Percentiles rank a stretch among this genome's conserved stretches.
These are phyloP conservation scores for Kitagawia praeruptora DNA, from an alignment of 129 eudicot genomes.

Conservation along the genomic window DNA sequence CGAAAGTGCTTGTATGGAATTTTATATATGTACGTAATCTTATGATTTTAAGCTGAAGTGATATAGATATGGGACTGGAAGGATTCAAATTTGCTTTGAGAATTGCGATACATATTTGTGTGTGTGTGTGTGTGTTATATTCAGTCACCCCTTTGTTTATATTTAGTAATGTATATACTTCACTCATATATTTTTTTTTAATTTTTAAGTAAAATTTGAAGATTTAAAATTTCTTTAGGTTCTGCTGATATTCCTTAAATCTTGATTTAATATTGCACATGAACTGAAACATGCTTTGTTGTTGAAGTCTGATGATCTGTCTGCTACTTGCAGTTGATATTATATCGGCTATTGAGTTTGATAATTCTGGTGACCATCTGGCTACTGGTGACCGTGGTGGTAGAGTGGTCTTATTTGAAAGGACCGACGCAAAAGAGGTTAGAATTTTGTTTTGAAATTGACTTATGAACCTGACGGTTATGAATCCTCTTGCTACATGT, in stretches of 20 bases:
- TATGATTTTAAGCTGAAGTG: background rate
- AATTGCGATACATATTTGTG: background rate
- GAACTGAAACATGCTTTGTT: background rate
- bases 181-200: background rate
- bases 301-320: background rate
- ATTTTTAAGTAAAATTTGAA: background rate
- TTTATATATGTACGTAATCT: background rate
- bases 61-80: background rate
- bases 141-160: background rate
- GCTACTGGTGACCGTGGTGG: slow-evolving; percentile 99
- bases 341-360: slow-evolving; percentile 95
- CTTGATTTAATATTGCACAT: background rate
- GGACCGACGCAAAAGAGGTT: slow-evolving; percentile 84
- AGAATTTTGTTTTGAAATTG: slow-evolving; percentile 6
- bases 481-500: background rate
- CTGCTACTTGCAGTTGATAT: slow-evolving; percentile 56
- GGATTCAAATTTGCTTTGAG: background rate
- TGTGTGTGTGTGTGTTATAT: background rate
- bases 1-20: background rate
- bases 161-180: background rate
- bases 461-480: background rate
- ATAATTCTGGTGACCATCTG: slow-evolving; percentile 93
- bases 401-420: slow-evolving; percentile 95
- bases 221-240: background rate
- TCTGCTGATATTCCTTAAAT: background rate